Evolutionary conservation across 148 eudicot species (phyloP).

Genomic region (Vaccinium darrowii): DNA sequence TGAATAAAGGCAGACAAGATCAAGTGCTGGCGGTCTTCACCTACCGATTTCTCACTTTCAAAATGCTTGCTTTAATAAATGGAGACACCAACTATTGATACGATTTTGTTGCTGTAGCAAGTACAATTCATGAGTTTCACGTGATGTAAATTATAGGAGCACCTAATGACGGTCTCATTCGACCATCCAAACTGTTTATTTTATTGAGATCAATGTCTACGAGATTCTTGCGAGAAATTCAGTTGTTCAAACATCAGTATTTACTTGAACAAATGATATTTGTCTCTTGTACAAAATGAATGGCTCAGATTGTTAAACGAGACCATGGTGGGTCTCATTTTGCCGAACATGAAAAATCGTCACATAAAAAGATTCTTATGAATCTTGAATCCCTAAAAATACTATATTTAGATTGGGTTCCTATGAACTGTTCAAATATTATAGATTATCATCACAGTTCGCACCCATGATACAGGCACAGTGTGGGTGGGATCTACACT

Average conservation of each 20-base stretch:
- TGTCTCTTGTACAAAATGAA: background rate
- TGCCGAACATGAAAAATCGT: no score
- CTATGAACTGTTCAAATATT: no score
- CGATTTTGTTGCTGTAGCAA: background rate
- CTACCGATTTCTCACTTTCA: background rate
- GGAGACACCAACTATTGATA: background rate
- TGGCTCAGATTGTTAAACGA: background rate
- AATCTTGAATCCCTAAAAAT: no score
- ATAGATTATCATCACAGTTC: no score
- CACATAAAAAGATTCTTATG: background rate
- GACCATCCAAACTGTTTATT: no score
- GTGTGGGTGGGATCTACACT: no score
- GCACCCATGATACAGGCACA: no score
- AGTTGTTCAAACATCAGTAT: background rate
- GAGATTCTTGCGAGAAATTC: background rate
- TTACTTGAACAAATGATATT: background rate
- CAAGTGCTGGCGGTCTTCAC: background rate
- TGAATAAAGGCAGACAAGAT: background rate
- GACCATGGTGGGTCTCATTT: background rate
- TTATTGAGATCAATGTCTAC: background rate
- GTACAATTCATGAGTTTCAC: background rate
- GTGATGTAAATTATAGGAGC: background rate
- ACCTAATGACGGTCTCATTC: no score
- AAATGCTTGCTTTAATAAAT: background rate
- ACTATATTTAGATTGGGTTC: no score